Base-by-base conservation (phyloP, 106 monocot species). In the Dactylorhiza incarnata region DNA sequence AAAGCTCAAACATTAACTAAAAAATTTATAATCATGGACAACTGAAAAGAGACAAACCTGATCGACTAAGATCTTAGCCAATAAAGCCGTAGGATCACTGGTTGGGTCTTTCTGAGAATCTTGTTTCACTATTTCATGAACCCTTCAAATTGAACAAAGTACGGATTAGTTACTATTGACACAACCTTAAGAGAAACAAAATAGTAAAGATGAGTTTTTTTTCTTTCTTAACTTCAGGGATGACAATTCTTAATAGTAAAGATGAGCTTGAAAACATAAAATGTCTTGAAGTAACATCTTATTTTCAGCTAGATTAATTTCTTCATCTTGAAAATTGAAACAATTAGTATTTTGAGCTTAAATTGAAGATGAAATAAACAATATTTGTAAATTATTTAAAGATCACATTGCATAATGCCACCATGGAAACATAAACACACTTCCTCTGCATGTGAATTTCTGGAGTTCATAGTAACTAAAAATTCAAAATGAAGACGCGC, bases 11-110 rank as follows among this genome's bases (percentile, higher is more conserved):
- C 37, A 26, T 4, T 46, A 45, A 13, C n/a, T 58, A 67, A 3
- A 24, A 19, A 49, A 23, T 7, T 59, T 59, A 59, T 59, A 22
- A 59, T 22, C 20, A 10, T 46, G 37, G 46, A 47, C 9, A 81
- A 55, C 6, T 44, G 58, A 54, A 45, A 22, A 76, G 78, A 82
- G 65, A 68, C 85, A 82, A 83, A 92, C 95, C 95, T 95, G 92
- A 85, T 95, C 82, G 74, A 92, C 82, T 82, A 95, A 81, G 44
- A 88, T 20, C 75, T 80, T 86, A 22, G 95, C 95, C 71, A 95
- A 62, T 66, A 78, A 81, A 72, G 92, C 95, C 48, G 79, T 81
- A 45, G 92, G 86, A 76, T 81, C 71, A 75, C 59, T 80, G 46
- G 82, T 68, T 74, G 89, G 89, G 75, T 95, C 89, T 79, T 88